Conservation (phyloP, 1,284 basidiomycete species). For the Cystobasidium slooffiae region DNA sequence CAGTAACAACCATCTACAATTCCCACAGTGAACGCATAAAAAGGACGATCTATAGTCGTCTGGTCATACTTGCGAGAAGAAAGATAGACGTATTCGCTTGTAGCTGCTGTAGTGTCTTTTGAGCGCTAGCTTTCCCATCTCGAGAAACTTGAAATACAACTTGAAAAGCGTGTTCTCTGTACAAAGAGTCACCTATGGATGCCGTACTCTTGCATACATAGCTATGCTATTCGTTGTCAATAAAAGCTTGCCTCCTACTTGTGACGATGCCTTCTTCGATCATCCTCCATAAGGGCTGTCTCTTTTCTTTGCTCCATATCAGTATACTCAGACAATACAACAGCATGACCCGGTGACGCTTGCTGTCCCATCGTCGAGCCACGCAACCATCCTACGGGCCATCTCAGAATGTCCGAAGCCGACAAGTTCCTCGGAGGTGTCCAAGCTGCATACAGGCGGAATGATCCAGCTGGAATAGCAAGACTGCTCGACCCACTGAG, state of each 20-base stretch:
- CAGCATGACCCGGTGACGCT: not conserved
- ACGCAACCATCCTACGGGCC: not conserved
- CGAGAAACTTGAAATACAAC: too few relatives aligned
- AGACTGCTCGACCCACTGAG: slow-evolving; percentile 31
- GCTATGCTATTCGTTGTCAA: too few relatives aligned
- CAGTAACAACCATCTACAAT: not conserved
- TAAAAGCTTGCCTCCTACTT: not conserved
- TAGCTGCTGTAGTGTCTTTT: not conserved
- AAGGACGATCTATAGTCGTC: not conserved
- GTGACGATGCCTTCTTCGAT: slow-evolving; percentile 3
- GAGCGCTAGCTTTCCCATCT: too few relatives aligned
- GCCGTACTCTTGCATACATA: too few relatives aligned
- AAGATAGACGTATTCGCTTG: not conserved
- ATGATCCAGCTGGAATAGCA: slow-evolving; percentile 20
- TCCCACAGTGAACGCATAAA: slow-evolving; percentile 42
- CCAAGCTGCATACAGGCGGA: slow-evolving; percentile 18
- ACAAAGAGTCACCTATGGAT: too few relatives aligned
- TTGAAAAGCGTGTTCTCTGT: too few relatives aligned
- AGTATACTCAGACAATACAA: not conserved
- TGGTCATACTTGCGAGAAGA: not conserved
- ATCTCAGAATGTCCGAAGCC: slow-evolving; percentile 23
- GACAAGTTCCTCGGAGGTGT: slow-evolving; percentile 28
- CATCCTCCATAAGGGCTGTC: not conserved
- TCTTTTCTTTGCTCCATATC: not conserved
- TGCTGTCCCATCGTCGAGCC: not conserved